phyloP scores from a whole-genome alignment of 2,329 filamentous ascomycete genomes.

The Dactylellina leptospora region DNA sequence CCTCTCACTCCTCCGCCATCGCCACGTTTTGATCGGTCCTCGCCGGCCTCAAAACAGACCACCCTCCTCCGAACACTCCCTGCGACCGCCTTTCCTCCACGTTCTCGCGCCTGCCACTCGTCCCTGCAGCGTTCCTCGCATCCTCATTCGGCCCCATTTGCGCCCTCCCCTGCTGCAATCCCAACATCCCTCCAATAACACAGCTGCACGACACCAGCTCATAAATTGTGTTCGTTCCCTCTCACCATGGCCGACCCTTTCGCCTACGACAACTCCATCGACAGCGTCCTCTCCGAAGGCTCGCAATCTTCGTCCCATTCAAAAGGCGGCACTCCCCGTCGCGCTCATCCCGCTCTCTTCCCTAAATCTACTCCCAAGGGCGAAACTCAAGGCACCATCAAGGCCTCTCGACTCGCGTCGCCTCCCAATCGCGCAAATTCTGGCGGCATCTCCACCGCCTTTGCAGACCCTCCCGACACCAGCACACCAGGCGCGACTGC shows the following conservation, averaged over 20 bases:
- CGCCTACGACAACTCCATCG: slow-evolving; percentile 42
- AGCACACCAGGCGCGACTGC: slow-evolving; percentile 12
- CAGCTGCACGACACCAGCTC: slow-evolving; percentile 51
- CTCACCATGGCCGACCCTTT: slow-evolving; percentile 47
- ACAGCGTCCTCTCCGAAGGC: slow-evolving; percentile 47
- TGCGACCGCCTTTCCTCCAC: neutral
- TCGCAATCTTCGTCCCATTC: slow-evolving; percentile 31
- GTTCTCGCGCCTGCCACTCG: slow-evolving; percentile 1
- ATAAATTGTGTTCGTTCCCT: slow-evolving; percentile 23
- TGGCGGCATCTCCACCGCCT: slow-evolving; percentile 18
- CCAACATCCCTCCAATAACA: slow-evolving; percentile 49
- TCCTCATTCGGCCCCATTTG: neutral
- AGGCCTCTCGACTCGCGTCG: slow-evolving; percentile 40
- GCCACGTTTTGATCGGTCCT: too few relatives aligned
- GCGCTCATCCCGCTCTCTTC: slow-evolving; percentile 49
- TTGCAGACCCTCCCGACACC: slow-evolving; percentile 16
- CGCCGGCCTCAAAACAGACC: too few relatives aligned
- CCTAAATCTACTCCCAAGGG: slow-evolving; percentile 38
- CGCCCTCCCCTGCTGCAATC: slow-evolving; percentile 30
- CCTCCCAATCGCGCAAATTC: slow-evolving; percentile 39
- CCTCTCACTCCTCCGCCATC: neutral
- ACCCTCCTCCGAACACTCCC: too few relatives aligned
- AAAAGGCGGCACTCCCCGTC: slow-evolving; percentile 45
- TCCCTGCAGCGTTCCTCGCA: slow-evolving; percentile 34
- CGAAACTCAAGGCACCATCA: slow-evolving; percentile 47